Base-by-base conservation (phyloP, 345 rosid genomes). In the Boechera divaricarpa region DNA sequence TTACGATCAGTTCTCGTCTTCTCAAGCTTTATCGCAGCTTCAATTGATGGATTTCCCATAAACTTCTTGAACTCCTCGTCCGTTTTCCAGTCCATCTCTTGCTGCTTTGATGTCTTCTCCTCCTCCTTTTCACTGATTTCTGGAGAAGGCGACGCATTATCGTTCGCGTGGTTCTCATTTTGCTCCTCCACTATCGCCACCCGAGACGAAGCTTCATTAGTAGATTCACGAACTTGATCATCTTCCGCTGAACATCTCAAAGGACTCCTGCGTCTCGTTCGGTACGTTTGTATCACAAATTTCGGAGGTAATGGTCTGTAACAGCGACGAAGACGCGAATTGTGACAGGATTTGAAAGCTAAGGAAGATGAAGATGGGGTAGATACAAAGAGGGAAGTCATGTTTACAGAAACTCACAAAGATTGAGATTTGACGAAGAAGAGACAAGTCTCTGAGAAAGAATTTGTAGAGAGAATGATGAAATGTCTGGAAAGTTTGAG, bases 61-160 rank as follows among this genome's bases (percentile, higher is more conserved):
- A 94, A 89, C 69, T 82, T 87, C 90, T 94, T 94, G 85, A 94
- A 94, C 83, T 91, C 98, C 71, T 94, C 97, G 73, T 91, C 97
- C 0, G 85, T 84, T 65, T 94, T 94, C 98, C 98, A 91, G 52
- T 94, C 98, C 79, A 81, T 77, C 72, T 94, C 98, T 67, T 94
- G 97, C 83, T 85, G 86, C 58, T 82, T 74, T 41, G 85, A 84
- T 39, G 73, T 82, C 60, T 85, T 84, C 36, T 79, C 85, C 59
- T 66, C 73, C n/a, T 81, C 79, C 7, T 28, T 71, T 67, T 76
- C 86, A 44, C 61, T 74, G 18, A 26, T 53, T 12, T 62, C 87
- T 1, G 24, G 63, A 2, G 44, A 66, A 13, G 75, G 62, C 13
- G 53, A 29, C 28, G 62, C 84, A 69, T 59, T 81, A 2, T 67